These are phyloP conservation scores for Bipolaris gigantea DNA, from an alignment of 2,329 filamentous ascomycete genomes.

Conservation along the genomic window DNA sequence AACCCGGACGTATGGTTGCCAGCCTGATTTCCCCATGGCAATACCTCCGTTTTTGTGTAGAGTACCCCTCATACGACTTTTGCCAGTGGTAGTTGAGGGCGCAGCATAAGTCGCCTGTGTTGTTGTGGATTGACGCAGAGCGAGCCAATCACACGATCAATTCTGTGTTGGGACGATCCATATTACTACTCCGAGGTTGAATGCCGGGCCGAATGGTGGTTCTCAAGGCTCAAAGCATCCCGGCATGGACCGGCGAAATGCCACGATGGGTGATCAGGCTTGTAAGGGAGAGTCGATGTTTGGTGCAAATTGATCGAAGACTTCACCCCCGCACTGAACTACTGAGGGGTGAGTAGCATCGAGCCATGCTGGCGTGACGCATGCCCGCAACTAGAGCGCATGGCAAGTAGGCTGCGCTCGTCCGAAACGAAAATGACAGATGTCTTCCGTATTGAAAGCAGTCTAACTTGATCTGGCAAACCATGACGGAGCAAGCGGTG, in stretches of 20 bases:
- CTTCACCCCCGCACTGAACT: slow-evolving; percentile 13
- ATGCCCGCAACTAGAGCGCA: neutral
- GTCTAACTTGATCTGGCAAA: slow-evolving; percentile 15
- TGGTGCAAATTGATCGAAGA: neutral
- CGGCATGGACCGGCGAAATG: slow-evolving; percentile 8
- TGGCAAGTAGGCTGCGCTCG: slow-evolving; percentile 27
- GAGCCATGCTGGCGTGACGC: slow-evolving; percentile 23
- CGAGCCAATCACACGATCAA: neutral
- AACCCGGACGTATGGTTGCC: slow-evolving; percentile 4
- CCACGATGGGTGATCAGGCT: neutral
- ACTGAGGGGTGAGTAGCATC: slow-evolving; percentile 9
- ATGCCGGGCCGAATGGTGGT: slow-evolving; percentile 1
- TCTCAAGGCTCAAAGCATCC: neutral
- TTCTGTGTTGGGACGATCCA: neutral
- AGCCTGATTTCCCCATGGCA: slow-evolving; percentile 24
- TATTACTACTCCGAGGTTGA: neutral
- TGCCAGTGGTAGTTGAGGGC: neutral
- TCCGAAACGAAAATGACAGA: slow-evolving; percentile 25
- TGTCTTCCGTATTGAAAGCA: slow-evolving; percentile 19
- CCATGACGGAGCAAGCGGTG: slow-evolving; percentile 1
- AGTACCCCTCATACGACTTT: neutral
- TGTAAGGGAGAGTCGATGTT: neutral
- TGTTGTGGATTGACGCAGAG: neutral
- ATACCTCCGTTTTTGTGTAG: neutral
- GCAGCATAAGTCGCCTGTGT: neutral